A percentile compares a stretch with the other conserved stretches of the same genome.
Evolutionary conservation across 768 basidiomycete species (phyloP).

Genomic region (Scleroderma bovista): DNA sequence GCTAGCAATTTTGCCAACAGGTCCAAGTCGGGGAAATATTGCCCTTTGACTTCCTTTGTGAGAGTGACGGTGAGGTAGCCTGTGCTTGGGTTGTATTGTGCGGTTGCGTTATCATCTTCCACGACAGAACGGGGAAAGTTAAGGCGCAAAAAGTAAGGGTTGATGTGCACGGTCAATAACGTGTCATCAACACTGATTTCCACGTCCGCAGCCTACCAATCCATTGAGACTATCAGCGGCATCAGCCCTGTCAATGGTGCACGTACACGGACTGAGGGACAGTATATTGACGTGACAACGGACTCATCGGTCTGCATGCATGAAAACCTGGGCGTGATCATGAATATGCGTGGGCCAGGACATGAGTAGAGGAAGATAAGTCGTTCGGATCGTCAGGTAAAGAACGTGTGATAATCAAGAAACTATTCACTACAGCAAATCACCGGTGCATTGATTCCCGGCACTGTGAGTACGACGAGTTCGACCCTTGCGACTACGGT

Average conservation of each 20-base stretch:
- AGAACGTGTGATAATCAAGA: no score
- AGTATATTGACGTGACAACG: constrained; percentile 58
- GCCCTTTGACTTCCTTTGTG: constrained; percentile 60
- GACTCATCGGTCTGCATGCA: constrained; percentile 56
- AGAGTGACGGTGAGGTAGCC: constrained; percentile 74
- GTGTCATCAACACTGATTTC: constrained; percentile 74
- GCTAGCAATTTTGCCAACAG: constrained; percentile 73
- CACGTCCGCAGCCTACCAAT: constrained; percentile 80
- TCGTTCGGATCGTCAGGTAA: no score
- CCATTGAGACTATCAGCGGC: constrained; percentile 1
- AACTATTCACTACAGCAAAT: no score
- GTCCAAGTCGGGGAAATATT: constrained; percentile 73
- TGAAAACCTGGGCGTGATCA: constrained; percentile 76
- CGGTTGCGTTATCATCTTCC: constrained; percentile 62
- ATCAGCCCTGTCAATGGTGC: background rate
- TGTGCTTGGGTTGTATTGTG: constrained; percentile 69
- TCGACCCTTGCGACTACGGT: no score
- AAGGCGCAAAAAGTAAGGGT: constrained; percentile 80
- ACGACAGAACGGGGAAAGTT: constrained; percentile 63
- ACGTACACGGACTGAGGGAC: constrained; percentile 67
- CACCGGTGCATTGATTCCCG: background rate
- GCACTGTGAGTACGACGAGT: no score
- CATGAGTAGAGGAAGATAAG: no score
- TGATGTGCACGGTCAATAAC: constrained; percentile 68
- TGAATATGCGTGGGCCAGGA: no score